phyloP scores from a whole-genome alignment of 225 moss, liverwort and hornwort genomes.

The Thuidium tamariscinum region DNA sequence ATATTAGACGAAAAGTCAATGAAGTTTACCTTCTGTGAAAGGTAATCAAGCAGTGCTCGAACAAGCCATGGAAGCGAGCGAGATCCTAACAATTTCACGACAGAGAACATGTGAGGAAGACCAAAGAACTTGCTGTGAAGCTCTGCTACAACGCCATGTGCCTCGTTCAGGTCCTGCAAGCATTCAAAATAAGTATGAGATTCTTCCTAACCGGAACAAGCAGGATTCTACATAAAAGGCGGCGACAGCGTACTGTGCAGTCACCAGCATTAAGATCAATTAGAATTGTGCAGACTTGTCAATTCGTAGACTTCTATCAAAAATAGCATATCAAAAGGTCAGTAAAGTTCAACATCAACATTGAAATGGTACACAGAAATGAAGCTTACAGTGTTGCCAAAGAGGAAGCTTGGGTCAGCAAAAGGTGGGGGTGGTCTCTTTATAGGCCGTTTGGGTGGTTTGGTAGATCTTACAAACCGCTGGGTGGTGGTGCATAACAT shows the following conservation, averaged over 20 bases:
- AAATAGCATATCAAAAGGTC: neutral
- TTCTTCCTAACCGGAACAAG: neutral
- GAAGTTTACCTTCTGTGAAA: conserved; percentile 67
- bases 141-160: conserved; percentile 73
- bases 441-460: conserved; percentile 60
- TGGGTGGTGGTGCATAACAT: conserved; percentile 93
- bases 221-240: neutral
- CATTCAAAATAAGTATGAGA: neutral
- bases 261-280: neutral
- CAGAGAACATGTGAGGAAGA: conserved; percentile 89
- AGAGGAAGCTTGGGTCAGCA: conserved; percentile 60
- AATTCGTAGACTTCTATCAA: neutral
- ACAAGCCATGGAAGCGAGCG: conserved; percentile 94
- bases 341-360: neutral
- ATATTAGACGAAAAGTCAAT: neutral
- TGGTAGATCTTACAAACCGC: conserved; percentile 78
- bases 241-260: neutral
- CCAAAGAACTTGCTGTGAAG: conserved; percentile 89
- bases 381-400: conserved; percentile 65
- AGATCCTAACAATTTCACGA: conserved; percentile 78
- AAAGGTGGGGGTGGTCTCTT: conserved; percentile 53
- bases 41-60: conserved; percentile 78
- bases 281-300: neutral
- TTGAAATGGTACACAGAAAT: neutral
- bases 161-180: conserved; percentile 70